Conservation (phyloP, 2,329 filamentous ascomycete genomes). For the Xylogone sp. region DNA sequence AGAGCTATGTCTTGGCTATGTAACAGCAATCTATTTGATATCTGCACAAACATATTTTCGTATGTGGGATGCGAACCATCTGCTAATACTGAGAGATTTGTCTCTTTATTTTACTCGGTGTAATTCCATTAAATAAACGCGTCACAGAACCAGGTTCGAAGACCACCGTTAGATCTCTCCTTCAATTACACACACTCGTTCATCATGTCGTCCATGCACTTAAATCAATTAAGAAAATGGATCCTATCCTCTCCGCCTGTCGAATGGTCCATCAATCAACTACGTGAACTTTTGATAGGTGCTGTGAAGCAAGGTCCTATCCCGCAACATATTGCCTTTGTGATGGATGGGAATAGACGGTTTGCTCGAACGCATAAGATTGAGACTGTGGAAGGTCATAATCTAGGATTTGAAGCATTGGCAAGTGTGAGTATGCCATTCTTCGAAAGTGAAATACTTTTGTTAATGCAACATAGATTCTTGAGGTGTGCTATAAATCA, state of each 20-base stretch:
- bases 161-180: neutral
- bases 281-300: conserved; percentile 83
- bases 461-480: conserved; percentile 52
- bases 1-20: too few relatives aligned
- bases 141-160: neutral
- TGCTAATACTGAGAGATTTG: too few relatives aligned
- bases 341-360: conserved; percentile 97
- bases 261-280: conserved; percentile 77
- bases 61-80: too few relatives aligned
- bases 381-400: conserved; percentile 94
- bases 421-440: conserved; percentile 59
- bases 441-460: neutral
- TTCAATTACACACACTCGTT: neutral
- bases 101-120: too few relatives aligned
- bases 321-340: conserved; percentile 95
- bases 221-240: conserved; percentile 66
- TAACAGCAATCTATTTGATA: too few relatives aligned
- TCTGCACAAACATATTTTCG: too few relatives aligned
- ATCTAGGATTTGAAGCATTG: conserved; percentile 90
- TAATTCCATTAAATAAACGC: neutral
- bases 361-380: conserved; percentile 89
- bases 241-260: conserved; percentile 83
- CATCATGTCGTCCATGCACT: conserved; percentile 47
- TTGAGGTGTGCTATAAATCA: conserved; percentile 97
- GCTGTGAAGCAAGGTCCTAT: conserved; percentile 87